A percentile compares a stretch with the other conserved stretches of the same genome.
These are phyloP conservation scores for Fusarium bulbicola DNA, from an alignment of 2,329 filamentous ascomycete genomes.

Conservation along the genomic window DNA sequence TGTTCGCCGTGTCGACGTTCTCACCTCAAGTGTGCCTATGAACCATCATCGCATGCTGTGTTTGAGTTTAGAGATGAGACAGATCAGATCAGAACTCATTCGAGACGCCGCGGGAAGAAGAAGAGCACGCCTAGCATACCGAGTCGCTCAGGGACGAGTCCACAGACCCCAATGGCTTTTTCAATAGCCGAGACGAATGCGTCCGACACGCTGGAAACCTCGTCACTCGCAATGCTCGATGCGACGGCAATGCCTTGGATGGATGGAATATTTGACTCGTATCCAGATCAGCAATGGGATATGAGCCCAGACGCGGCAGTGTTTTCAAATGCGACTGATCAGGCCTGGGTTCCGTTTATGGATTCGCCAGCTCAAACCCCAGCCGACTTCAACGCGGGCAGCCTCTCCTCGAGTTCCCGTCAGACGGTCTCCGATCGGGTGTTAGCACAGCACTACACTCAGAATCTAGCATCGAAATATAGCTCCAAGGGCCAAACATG, in stretches of 20 bases:
- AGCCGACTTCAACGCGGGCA: not conserved
- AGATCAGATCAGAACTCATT: not conserved
- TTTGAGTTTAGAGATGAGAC: not conserved
- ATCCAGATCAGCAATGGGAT: not conserved
- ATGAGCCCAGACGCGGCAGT: not conserved
- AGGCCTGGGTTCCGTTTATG: not conserved
- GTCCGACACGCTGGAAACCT: not conserved
- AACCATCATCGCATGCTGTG: accelerated
- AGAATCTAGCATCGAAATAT: not conserved
- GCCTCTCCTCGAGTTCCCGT: not conserved
- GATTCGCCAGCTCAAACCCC: not conserved
- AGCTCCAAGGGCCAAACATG: not conserved
- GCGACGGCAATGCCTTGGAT: not conserved
- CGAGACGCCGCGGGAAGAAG: not conserved
- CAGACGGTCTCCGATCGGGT: not conserved
- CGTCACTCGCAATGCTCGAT: not conserved
- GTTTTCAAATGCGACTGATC: not conserved
- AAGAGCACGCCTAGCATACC: accelerated
- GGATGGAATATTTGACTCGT: not conserved
- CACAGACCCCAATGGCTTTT: accelerated
- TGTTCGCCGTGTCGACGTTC: not conserved
- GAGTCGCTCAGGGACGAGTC: accelerated
- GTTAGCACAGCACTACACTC: not conserved
- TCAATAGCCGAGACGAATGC: not conserved
- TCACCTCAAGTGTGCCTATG: not conserved